Evolutionary conservation across 140 eudicot species (phyloP), one percentile per base, ranked within the genome.

Genomic region (Oenanthe javanica): DNA sequence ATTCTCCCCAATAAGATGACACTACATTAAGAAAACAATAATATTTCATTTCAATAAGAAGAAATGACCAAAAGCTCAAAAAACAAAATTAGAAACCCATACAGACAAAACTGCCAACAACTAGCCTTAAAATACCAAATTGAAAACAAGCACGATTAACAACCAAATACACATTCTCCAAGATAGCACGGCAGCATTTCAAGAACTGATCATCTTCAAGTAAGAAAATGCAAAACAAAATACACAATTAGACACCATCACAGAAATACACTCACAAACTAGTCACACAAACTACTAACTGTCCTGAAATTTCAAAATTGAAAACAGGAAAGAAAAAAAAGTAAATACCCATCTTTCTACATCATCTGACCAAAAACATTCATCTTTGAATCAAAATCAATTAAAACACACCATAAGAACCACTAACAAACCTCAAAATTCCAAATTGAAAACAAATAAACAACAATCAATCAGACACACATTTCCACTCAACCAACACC

Each of bases 361-460:
- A 72, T 16, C 52, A 72, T 72, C 8, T 2, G 10, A 6, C 45
- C 14, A 48, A 23, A 72, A 72, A 19, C 5, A 18, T 19, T 3
- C 77, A 72, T 55, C 63, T 16, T 16, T 5, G 23, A 55, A 55
- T 55, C 23, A 16, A 52, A 55, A 18, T 18, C 63, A 55, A 55
- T 16, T n/a, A 55, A 18, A 4, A 52, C 5, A 55, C 63, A 55
- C 63, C 23, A 55, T 5, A 0, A 55, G 59, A 55, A 18, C 9
- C 1, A 55, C 23, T 18, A 54, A 50, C 52, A 2, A 50, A 1
- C 23, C 63, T 55, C 23, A 55, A 18, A 55, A 55, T 3, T n/a
- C 23, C 63, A 77, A 77, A 55, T 77, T 47, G 5, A 77, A 77
- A 43, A n/a, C n/a, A 42, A 77, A 57, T 43, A 12, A 59, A 40